These are phyloP conservation scores for Cordyceps tenuipes DNA, from an alignment of 2,329 filamentous ascomycete species.

Conservation along the genomic window DNA sequence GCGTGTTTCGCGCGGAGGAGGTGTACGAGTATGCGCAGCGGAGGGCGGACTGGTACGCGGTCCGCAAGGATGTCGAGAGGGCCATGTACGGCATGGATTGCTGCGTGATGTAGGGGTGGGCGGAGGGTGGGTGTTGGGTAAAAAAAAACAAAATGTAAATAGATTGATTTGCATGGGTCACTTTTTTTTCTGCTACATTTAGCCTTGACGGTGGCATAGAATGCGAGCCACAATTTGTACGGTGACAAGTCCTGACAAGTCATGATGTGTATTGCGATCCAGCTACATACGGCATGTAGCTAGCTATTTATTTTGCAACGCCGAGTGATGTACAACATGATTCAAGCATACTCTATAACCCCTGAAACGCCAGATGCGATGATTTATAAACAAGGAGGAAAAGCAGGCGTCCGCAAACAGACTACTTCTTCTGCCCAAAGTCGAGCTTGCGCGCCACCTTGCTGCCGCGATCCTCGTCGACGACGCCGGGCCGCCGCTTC, in stretches of 20 bases:
- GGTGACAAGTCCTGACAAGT: too few species aligned
- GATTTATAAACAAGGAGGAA: neutral
- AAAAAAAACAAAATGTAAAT: neutral
- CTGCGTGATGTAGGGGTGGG: constrained; percentile 57
- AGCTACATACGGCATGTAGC: too few species aligned
- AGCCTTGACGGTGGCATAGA: neutral
- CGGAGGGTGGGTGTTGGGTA: constrained; percentile 16
- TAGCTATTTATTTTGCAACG: neutral
- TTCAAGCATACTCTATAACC: too few species aligned
- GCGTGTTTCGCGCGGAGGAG: constrained; percentile 90
- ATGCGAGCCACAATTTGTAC: neutral
- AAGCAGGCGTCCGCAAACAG: neutral
- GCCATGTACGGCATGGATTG: constrained; percentile 97
- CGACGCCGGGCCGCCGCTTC: constrained; percentile 59
- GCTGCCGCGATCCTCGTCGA: constrained; percentile 59
- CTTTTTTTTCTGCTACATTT: neutral
- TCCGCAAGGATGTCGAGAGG: constrained; percentile 81
- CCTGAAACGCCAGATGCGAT: neutral
- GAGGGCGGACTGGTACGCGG: constrained; percentile 88
- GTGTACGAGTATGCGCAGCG: constrained; percentile 96
- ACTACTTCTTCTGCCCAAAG: constrained; percentile 44
- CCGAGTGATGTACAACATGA: too few species aligned
- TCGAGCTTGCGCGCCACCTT: constrained; percentile 79
- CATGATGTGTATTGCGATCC: neutral
- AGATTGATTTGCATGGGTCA: neutral